Percentiles rank a stretch among this genome's conserved stretches.
These are phyloP conservation scores for Plenodomus lindquistii DNA, from an alignment of 2,329 filamentous ascomycete species.

Conservation along the genomic window DNA sequence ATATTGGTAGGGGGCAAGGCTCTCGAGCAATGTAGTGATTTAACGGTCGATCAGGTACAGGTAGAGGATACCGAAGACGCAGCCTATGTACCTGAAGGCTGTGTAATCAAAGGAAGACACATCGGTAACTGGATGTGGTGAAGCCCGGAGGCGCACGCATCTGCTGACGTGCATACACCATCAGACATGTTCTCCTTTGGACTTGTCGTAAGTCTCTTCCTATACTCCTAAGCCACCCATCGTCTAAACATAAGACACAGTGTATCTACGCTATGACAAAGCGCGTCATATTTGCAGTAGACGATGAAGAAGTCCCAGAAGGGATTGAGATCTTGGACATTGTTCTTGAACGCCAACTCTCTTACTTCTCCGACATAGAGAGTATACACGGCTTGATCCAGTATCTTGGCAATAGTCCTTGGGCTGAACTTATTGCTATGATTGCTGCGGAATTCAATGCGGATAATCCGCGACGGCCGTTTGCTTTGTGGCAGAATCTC, in stretches of 20 bases:
- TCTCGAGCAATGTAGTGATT: constrained; percentile 27
- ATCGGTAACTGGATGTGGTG: constrained; percentile 53
- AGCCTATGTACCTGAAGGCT: constrained; percentile 44
- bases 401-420: constrained; percentile 46
- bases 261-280: constrained; percentile 53
- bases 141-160: constrained; percentile 52
- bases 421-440: constrained; percentile 40
- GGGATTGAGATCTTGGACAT: constrained; percentile 44
- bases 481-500: constrained; percentile 1
- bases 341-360: constrained; percentile 53
- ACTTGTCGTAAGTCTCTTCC: constrained; percentile 44
- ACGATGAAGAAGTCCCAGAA: constrained; percentile 40
- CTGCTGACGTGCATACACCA: constrained; percentile 43
- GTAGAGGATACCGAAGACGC: constrained; percentile 50
- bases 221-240: not conserved
- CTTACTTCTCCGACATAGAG: constrained; percentile 52
- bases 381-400: constrained; percentile 48
- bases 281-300: constrained; percentile 42
- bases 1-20: constrained; percentile 49
- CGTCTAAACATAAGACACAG: constrained; percentile 9
- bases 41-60: constrained; percentile 43
- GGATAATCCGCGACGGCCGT: constrained; percentile 50
- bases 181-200: constrained; percentile 53
- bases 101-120: constrained; percentile 43
- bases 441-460: constrained; percentile 45